Evolutionary conservation across 352 stramenopile species (phyloP).

Genomic region (Phytopythium sindhum): DNA sequence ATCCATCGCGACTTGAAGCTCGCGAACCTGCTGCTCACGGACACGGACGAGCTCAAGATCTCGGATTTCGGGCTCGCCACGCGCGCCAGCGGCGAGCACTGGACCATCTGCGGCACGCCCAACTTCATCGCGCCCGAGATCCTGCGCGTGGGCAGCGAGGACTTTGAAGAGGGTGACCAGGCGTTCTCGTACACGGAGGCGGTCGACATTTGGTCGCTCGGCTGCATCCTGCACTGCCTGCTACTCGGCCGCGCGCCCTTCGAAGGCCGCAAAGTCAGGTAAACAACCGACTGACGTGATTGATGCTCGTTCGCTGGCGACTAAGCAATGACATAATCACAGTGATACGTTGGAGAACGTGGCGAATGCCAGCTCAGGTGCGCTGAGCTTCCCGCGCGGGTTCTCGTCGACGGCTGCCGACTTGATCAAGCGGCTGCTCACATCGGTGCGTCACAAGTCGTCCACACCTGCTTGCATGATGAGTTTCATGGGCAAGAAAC

Average conservation of each 20-base stretch:
- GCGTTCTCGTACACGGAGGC: slow-evolving; percentile 45
- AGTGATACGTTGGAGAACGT: slow-evolving; percentile 74
- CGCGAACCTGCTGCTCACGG: slow-evolving; percentile 65
- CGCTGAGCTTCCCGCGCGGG: slow-evolving; percentile 43
- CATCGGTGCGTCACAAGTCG: slow-evolving; percentile 20
- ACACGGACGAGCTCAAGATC: slow-evolving; percentile 52
- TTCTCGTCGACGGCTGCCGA: slow-evolving; percentile 56
- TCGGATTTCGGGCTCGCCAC: slow-evolving; percentile 77
- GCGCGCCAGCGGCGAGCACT: slow-evolving; percentile 46
- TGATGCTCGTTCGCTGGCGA: neutral
- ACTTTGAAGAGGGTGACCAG: slow-evolving; percentile 18
- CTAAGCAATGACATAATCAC: neutral
- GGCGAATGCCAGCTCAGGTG: slow-evolving; percentile 37
- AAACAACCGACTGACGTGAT: neutral
- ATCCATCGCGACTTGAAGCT: slow-evolving; percentile 83
- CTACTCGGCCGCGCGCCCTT: slow-evolving; percentile 65
- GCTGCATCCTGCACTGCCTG: slow-evolving; percentile 76
- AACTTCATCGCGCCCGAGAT: slow-evolving; percentile 85
- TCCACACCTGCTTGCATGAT: neutral
- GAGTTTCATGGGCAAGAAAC: neutral
- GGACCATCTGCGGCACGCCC: slow-evolving; percentile 75
- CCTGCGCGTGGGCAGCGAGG: slow-evolving; percentile 28
- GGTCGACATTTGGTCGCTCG: slow-evolving; percentile 80
- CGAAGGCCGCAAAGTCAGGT: slow-evolving; percentile 73
- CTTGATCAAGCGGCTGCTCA: slow-evolving; percentile 63